Evolutionary conservation across 345 rosid genomes (phyloP).

Genomic region (Euclidium syriacum): DNA sequence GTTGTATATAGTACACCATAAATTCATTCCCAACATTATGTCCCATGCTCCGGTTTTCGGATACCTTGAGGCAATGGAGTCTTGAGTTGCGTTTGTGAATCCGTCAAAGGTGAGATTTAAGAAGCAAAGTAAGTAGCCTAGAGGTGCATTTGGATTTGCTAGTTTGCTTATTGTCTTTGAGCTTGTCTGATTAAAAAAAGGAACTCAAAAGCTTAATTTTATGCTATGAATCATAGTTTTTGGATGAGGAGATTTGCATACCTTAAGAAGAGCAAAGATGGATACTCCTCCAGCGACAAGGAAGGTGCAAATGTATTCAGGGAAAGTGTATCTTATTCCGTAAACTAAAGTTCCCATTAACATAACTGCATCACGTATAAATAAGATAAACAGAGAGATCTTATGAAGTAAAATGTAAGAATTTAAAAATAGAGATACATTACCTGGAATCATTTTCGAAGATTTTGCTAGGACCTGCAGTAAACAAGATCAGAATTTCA

Average conservation of each 20-base stretch:
- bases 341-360: constrained; percentile 87
- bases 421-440: background rate
- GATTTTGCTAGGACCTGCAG: constrained; percentile 89
- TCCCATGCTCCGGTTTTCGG: constrained; percentile 91
- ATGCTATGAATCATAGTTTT: background rate
- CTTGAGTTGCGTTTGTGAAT: constrained; percentile 95
- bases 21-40: constrained; percentile 94
- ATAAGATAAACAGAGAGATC: background rate
- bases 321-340: constrained; percentile 74
- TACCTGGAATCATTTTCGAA: constrained; percentile 97
- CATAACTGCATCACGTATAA: constrained; percentile 57
- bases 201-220: background rate
- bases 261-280: constrained; percentile 81
- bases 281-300: constrained; percentile 98
- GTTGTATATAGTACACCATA: constrained; percentile 95
- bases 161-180: constrained; percentile 85
- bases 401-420: background rate
- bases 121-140: constrained; percentile 85
- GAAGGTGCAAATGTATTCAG: constrained; percentile 70
- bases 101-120: constrained; percentile 93
- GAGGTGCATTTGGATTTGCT: constrained; percentile 93
- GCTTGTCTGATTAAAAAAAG: constrained; percentile 55
- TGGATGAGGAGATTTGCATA: constrained; percentile 11
- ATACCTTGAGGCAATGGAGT: constrained; percentile 76
- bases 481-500: constrained; percentile 11